Conservation (phyloP, 805 yeast genomes). For the Pichia sporocuriosa region DNA sequence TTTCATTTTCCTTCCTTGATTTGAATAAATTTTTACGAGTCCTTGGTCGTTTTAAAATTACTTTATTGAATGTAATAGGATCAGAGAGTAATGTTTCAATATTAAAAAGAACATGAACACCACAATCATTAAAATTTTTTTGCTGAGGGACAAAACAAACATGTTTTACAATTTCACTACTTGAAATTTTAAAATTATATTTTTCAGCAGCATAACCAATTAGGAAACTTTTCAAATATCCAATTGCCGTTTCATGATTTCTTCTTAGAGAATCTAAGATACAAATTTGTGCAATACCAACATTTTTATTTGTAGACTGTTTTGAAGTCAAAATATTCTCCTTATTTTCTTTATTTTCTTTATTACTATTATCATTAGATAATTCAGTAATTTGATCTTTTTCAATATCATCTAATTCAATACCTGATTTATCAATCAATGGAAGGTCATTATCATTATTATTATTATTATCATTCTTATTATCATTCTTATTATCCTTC, state of each 20-base stretch:
- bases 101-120: slow-evolving; percentile 81
- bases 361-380: neutral
- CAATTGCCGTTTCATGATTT: slow-evolving; percentile 43
- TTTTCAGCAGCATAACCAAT: slow-evolving; percentile 65
- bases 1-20: slow-evolving; percentile 10
- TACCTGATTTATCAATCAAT: no score
- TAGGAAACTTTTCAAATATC: slow-evolving; percentile 53
- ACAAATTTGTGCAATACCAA: slow-evolving; percentile 36
- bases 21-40: slow-evolving; percentile 9
- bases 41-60: slow-evolving; percentile 16
- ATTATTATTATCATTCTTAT: neutral
- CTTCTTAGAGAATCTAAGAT: slow-evolving; percentile 74
- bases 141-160: slow-evolving; percentile 63
- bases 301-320: neutral
- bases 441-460: no score
- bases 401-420: no score
- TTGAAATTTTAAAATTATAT: slow-evolving; percentile 40
- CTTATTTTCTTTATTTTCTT: neutral
- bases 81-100: slow-evolving; percentile 49
- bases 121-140: slow-evolving; percentile 88
- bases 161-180: slow-evolving; percentile 34
- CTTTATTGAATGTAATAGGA: slow-evolving; percentile 35
- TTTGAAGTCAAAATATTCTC: neutral
- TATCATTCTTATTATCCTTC: no score
- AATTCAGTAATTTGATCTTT: no score